Base-by-base conservation (phyloP, 2,329 filamentous ascomycete genomes). In the Calonectria honghensis region DNA sequence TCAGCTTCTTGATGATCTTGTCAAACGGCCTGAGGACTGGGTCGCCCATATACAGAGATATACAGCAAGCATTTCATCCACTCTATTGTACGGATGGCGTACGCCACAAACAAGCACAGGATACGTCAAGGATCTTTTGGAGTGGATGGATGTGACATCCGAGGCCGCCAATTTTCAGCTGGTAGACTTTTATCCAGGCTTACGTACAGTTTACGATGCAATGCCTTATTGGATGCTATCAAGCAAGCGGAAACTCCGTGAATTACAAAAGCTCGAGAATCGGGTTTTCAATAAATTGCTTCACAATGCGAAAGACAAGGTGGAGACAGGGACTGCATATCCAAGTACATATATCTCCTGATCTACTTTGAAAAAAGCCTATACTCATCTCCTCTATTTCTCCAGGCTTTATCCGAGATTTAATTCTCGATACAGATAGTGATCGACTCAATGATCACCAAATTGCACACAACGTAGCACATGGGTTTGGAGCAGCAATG, bases 81-180 rank as follows among this genome's bases (percentile, higher is more conserved):
- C 65, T 3, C 35, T 68, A 0, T 45, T 68, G 5, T 68, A 68
- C 50, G 65, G 65, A 24, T 68, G 65, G 65, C 65, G 65, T n/a
- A 68, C 65, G 0, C 65, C 65, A 24, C n/a, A 57, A 13, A 68
- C 65, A 13, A 45, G 65, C 41, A 68, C 65, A 10, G 65, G 65
- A 18, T 68, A 68, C 35, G 65, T 68, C 16, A 68, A 68, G 18
- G 65, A 68, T 29, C 50, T 68, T 1, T 20, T 68, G 3, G 65
- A 68, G 50, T 68, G 65, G 65, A 68, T 68, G 65, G 65, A 68
- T 3, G 65, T 48, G 9, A 68, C 65, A 7, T 68, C 65, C 35
- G 65, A 68, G 18, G 65, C 65, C 13, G 37, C 51, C 4, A 68
- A 68, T 24, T 68, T 68, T 29, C 65, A 68, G 35, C 35, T 68